Conservation (phyloP, 306 rosid species). For the Chamaecrista fasciculata region DNA sequence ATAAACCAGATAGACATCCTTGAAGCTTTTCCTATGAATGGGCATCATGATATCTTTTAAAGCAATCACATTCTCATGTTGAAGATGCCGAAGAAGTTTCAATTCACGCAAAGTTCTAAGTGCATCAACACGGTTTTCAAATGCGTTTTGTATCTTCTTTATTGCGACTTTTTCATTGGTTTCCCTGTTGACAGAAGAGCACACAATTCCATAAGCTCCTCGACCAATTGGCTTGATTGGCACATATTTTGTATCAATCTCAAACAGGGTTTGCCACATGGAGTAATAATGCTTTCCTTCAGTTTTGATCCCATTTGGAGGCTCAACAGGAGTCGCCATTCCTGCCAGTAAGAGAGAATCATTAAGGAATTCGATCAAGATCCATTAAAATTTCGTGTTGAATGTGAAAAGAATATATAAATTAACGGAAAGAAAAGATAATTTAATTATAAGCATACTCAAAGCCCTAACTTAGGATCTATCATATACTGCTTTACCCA, state of each 20-base stretch:
- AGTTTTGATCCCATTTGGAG: slow-evolving; percentile 73
- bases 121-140: slow-evolving; percentile 84
- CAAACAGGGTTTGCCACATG: slow-evolving; percentile 92
- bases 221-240: slow-evolving; percentile 95
- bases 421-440: neutral
- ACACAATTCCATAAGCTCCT: slow-evolving; percentile 88
- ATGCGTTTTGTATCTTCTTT: slow-evolving; percentile 78
- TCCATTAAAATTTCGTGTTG: neutral
- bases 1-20: slow-evolving; percentile 88
- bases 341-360: slow-evolving; percentile 17
- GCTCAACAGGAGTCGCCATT: slow-evolving; percentile 96
- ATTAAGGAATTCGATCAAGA: neutral
- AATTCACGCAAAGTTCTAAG: slow-evolving; percentile 80
- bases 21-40: slow-evolving; percentile 57
- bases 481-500: neutral
- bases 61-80: slow-evolving; percentile 81
- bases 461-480: neutral
- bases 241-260: slow-evolving; percentile 81
- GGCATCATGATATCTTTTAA: slow-evolving; percentile 95
- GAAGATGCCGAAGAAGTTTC: slow-evolving; percentile 86
- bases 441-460: neutral
- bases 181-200: slow-evolving; percentile 81
- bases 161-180: slow-evolving; percentile 86
- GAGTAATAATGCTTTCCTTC: slow-evolving; percentile 83
- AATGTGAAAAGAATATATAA: neutral